phyloP scores from a whole-genome alignment of 495 filamentous ascomycete species.

The Aspergillus ostianus region DNA sequence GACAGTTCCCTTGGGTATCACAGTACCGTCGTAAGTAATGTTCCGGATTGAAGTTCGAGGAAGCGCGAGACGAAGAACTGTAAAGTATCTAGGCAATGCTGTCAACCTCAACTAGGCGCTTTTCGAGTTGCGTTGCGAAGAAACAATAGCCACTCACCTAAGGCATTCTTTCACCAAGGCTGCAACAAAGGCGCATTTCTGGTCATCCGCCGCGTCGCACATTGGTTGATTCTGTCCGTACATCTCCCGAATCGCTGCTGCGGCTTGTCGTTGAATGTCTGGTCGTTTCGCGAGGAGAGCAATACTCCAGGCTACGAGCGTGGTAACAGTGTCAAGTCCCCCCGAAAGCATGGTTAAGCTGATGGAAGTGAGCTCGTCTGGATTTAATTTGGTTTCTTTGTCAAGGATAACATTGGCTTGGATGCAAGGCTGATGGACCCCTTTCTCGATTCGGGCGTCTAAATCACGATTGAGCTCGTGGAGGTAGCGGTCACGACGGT shows the following conservation, averaged over 20 bases:
- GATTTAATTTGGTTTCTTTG: conserved; percentile 56
- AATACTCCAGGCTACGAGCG: conserved; percentile 62
- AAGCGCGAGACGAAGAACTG: conserved; percentile 59
- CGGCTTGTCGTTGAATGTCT: conserved; percentile 60
- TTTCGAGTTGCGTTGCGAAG: neutral
- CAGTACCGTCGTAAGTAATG: conserved; percentile 52
- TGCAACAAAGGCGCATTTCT: conserved; percentile 59
- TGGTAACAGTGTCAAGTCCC: conserved; percentile 63
- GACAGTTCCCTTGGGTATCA: conserved; percentile 58
- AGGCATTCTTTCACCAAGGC: conserved; percentile 60
- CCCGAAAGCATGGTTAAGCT: conserved; percentile 63
- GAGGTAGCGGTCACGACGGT: conserved; percentile 59
- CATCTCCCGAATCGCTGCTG: conserved; percentile 51
- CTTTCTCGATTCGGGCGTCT: conserved; percentile 57
- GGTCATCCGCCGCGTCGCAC: conserved; percentile 58
- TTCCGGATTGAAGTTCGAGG: conserved; percentile 60
- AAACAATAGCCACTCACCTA: conserved; percentile 29
- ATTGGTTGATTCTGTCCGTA: conserved; percentile 53
- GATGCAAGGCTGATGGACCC: conserved; percentile 60
- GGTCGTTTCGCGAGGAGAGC: conserved; percentile 54
- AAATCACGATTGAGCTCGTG: conserved; percentile 50
- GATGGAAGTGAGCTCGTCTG: conserved; percentile 59
- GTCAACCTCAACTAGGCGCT: neutral
- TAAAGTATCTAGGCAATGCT: conserved; percentile 44
- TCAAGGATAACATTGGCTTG: conserved; percentile 64